Evolutionary conservation across 768 basidiomycete genomes (phyloP).

Genomic region (Podaxis sp.): DNA sequence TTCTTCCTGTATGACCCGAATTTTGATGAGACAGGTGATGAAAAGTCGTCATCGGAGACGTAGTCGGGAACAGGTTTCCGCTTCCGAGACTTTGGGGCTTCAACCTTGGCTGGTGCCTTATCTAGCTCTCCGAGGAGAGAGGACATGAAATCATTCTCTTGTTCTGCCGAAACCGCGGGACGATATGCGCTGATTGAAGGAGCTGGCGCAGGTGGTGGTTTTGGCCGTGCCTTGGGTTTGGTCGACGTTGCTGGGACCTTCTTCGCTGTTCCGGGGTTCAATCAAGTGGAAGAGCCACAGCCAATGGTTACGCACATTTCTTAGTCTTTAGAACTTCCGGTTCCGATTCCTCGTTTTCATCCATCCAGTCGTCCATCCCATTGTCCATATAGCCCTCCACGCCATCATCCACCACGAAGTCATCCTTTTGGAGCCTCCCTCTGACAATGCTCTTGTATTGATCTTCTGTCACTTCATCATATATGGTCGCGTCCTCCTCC

Average conservation of each 20-base stretch:
- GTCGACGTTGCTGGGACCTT: slow-evolving; percentile 33
- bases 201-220: slow-evolving; percentile 45
- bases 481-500: slow-evolving; percentile 65
- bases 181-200: slow-evolving; percentile 80
- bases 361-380: slow-evolving; percentile 92
- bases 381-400: slow-evolving; percentile 90
- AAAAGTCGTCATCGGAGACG: slow-evolving; percentile 30
- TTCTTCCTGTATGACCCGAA: slow-evolving; percentile 29
- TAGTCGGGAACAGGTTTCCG: slow-evolving; percentile 59
- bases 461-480: slow-evolving; percentile 88
- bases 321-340: slow-evolving; percentile 48
- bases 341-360: slow-evolving; percentile 43
- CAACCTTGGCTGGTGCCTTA: slow-evolving; percentile 32
- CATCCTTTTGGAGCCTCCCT: slow-evolving; percentile 77
- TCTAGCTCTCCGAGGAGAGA: slow-evolving; percentile 74
- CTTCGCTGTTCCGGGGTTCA: slow-evolving; percentile 21
- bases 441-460: slow-evolving; percentile 85
- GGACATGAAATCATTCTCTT: slow-evolving; percentile 90
- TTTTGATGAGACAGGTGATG: slow-evolving; percentile 28
- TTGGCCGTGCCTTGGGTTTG: slow-evolving; percentile 42
- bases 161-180: slow-evolving; percentile 64
- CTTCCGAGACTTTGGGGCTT: slow-evolving; percentile 44
- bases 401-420: slow-evolving; percentile 96
- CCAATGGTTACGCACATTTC: slow-evolving; percentile 38
- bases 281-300: not conserved